These are phyloP conservation scores for Fusarium nematophilum DNA, from an alignment of 2,329 filamentous ascomycete species.

Conservation along the genomic window DNA sequence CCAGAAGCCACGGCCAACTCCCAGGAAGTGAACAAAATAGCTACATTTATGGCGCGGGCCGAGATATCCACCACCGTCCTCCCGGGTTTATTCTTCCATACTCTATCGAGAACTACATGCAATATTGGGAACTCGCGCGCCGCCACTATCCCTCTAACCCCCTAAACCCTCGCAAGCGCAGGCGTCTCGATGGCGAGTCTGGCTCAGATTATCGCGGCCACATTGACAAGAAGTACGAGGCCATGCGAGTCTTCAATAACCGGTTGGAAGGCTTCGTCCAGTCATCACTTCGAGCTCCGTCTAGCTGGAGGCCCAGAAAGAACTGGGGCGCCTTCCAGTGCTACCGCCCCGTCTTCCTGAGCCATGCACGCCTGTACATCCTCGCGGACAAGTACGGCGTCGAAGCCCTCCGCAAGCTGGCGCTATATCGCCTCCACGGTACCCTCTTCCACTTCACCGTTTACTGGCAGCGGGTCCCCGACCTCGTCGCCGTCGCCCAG, in stretches of 20 bases:
- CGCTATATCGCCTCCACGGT: constrained; percentile 34
- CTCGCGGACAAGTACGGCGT: constrained; percentile 43
- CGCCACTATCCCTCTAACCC: not conserved
- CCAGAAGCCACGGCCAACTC: not conserved
- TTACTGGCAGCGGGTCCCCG: constrained; percentile 24
- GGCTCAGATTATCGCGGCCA: not conserved
- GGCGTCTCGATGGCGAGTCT: constrained; percentile 1
- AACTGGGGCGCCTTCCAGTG: constrained; percentile 4
- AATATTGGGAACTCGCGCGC: constrained; percentile 1
- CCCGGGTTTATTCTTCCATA: constrained; percentile 1
- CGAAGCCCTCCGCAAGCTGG: constrained; percentile 24
- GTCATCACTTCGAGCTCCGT: not conserved
- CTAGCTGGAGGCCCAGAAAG: not conserved
- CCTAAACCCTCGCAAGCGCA: constrained; percentile 4
- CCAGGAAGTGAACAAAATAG: not conserved
- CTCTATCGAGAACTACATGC: constrained; percentile 23
- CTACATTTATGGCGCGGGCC: not conserved
- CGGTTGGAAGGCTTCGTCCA: not conserved
- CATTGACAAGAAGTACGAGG: constrained; percentile 21
- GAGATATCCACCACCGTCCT: not conserved
- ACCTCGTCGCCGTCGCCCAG: constrained; percentile 30
- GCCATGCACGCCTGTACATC: constrained; percentile 40
- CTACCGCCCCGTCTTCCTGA: constrained; percentile 32
- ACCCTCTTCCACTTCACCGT: constrained; percentile 29
- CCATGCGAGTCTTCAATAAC: constrained; percentile 24